Evolutionary conservation across 495 filamentous ascomycete genomes (phyloP), one percentile per base, ranked within the genome.

Genomic region (Hypoxylon rickii): DNA sequence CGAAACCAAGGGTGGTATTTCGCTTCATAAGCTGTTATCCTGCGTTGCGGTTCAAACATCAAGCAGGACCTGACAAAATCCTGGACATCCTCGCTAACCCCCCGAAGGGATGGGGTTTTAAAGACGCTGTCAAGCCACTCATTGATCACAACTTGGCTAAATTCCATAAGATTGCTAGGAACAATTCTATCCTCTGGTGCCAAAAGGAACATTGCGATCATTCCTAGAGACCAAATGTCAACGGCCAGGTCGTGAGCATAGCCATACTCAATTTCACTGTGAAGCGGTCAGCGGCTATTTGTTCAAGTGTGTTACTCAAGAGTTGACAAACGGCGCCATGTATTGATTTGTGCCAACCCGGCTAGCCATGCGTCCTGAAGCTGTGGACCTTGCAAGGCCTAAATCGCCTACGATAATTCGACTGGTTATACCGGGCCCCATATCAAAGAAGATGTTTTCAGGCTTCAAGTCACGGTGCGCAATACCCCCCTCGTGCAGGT

Each of bases 391-490:
- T 5, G 86, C 83, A 43, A 81, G 78, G 7, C 89, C 89, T 68
- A 94, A 88, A 61, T 94, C 89, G 0, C 86, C 86, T 17, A 94
- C 72, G 0, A 92, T 78, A 15, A 92, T 73, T 19, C 89, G 70
- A 32, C 79, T 69, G 2, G 72, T 71, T 24, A 71, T 58, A 22
- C 65, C 69, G 6, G 80, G 74, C 1, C 88, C 81, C 37, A 79
- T 86, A 29, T 93, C 78, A 17, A 73, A 70, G 62, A 97, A 90
- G 53, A 97, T 88, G 68, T 97, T 97, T 74, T 97, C 93, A 3
- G 89, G 90, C 73, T 97, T 96, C 73, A 96, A 88, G 65, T 97
- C 93, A 38, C 93, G 87, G 69, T 96, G 93, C 55, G 87, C 92
- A 46, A 96, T 76, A 34, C 86, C 86, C 50, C 87, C 87, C 38